Evolutionary conservation across 192 early-diverging fungal species (phyloP).

Genomic region (Gryganskiella cystojenkinii): DNA sequence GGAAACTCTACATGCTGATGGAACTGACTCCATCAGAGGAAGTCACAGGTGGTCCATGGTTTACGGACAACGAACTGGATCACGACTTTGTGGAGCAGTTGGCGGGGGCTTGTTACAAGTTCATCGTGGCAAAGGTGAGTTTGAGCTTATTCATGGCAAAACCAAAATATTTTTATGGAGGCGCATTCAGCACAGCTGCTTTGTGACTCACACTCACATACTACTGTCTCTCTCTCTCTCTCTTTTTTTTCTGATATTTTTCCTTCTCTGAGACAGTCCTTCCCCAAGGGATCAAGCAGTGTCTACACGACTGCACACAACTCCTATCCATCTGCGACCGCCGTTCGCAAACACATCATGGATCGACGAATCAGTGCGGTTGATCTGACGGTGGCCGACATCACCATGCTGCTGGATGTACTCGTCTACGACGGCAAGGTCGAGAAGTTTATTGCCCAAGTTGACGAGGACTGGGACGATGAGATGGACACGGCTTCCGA

Average conservation of each 20-base stretch:
- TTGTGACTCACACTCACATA: background rate
- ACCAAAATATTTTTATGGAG: background rate
- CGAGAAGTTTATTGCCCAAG: constrained; percentile 65
- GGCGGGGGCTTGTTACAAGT: constrained; percentile 75
- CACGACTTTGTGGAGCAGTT: constrained; percentile 89
- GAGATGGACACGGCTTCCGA: constrained; percentile 62
- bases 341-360: constrained; percentile 77
- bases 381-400: constrained; percentile 76
- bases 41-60: constrained; percentile 94
- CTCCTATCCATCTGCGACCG: constrained; percentile 74
- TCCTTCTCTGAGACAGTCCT: constrained; percentile 56
- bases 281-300: constrained; percentile 61
- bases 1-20: constrained; percentile 91
- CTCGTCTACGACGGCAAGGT: constrained; percentile 90
- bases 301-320: constrained; percentile 74
- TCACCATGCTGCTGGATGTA: constrained; percentile 84
- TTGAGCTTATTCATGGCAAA: constrained; percentile 1
- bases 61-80: constrained; percentile 93
- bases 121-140: constrained; percentile 70
- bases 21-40: constrained; percentile 86
- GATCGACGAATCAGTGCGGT: constrained; percentile 77
- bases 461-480: constrained; percentile 62
- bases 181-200: too few species aligned
- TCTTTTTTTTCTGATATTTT: constrained; percentile 1
- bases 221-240: background rate